These are phyloP conservation scores for Panellus pusillus DNA, from an alignment of 768 basidiomycete genomes.

Conservation along the genomic window DNA sequence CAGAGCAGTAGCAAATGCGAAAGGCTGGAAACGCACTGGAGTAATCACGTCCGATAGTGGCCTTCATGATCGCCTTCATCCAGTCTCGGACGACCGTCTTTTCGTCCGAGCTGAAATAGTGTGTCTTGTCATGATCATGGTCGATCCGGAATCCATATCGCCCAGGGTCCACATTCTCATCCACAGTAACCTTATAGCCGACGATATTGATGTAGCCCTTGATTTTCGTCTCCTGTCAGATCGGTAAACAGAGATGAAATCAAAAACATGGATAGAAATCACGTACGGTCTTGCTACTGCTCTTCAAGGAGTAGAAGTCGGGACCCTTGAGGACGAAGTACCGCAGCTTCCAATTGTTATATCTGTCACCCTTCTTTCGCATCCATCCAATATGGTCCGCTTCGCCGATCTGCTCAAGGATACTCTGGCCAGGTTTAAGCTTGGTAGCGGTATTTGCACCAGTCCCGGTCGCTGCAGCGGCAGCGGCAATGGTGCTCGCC, in stretches of 20 bases:
- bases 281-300: conserved; percentile 56
- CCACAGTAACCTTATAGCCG: conserved; percentile 91
- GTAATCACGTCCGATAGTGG: conserved; percentile 93
- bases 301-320: conserved; percentile 85
- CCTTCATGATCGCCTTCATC: conserved; percentile 99
- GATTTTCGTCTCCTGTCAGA: conserved; percentile 79
- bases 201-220: conserved; percentile 94
- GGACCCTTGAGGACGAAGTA: conserved; percentile 93
- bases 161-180: conserved; percentile 90
- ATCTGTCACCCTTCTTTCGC: conserved; percentile 92
- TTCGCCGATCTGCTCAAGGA: conserved; percentile 87
- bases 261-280: conserved; percentile 30
- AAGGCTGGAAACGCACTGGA: conserved; percentile 54
- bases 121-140: conserved; percentile 82
- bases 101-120: conserved; percentile 92
- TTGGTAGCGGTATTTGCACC: conserved; percentile 15
- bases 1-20: neutral
- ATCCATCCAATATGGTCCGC: conserved; percentile 93
- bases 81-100: conserved; percentile 85
- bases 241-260: conserved; percentile 18
- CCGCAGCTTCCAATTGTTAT: conserved; percentile 88
- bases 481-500: conserved; percentile 18
- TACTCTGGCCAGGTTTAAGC: conserved; percentile 64
- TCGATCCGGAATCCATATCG: conserved; percentile 94
- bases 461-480: conserved; percentile 14